Evolutionary conservation across 2,329 filamentous ascomycete genomes (phyloP), one percentile per base, ranked within the genome.

Genomic region (Hirsutella minnesotensis): DNA sequence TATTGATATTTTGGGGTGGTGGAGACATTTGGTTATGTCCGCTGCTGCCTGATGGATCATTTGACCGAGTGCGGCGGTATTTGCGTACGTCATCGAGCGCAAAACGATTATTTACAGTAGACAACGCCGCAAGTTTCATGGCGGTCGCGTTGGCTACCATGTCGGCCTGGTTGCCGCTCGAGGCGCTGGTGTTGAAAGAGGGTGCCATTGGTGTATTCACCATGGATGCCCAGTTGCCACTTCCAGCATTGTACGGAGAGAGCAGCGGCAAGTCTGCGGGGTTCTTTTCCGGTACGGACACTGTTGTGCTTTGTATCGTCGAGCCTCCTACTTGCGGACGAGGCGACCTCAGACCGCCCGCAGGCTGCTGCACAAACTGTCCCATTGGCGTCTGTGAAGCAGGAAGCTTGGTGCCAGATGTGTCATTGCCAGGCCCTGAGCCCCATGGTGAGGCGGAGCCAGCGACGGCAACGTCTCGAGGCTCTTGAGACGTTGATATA

Each of bases 141-240:
- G 92, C 92, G 15, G 92, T 96, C 21, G 92, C 92, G 59, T 96
- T 98, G 46, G 92, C 92, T 45, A 98, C 84, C 90, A 96, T 96
- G 57, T 98, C 92, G 15, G 88, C 89, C 61, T 95, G 89, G 44
- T 75, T 81, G 38, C 69, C 70, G 34, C 69, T 66, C 33, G 65
- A 65, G 51, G 74, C 61, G 42, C 51, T 53, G 15, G 71, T 65
- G 49, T 75, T 82, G 63, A 96, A 98, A 51, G 81, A 90, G 34
- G 86, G 69, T 5, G 90, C 86, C 84, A 96, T 94, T 2, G 92
- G 92, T 2, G 92, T 98, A 66, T 95, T 96, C 49, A 94, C 82
- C 85, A 95, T 94, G 9, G 92, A 96, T 20, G 92, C 92, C 92
- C 92, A 98, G 69, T 92, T 96, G 44, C 86, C 87, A 59, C 87